Percentiles rank a stretch among this genome's conserved stretches.
Evolutionary conservation across 2,329 filamentous ascomycete genomes (phyloP).

Genomic region (Tolypocladium inflatum): DNA sequence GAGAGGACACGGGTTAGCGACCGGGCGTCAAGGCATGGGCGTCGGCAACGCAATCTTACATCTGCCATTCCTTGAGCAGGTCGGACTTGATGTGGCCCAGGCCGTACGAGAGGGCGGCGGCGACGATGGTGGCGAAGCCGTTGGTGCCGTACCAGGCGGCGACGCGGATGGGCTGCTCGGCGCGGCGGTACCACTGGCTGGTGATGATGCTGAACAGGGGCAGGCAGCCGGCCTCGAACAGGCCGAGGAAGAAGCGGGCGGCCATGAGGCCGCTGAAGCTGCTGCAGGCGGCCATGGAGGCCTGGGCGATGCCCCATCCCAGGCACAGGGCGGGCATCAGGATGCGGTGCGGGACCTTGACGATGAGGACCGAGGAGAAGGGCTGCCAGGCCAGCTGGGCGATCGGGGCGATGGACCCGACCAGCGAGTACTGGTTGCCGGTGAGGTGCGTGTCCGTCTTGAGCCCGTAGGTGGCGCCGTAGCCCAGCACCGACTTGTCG

Average conservation of each 20-base stretch:
- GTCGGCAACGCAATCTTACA: constrained; percentile 3
- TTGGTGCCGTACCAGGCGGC: constrained; percentile 60
- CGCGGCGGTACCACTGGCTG: constrained; percentile 35
- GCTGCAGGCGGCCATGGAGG: constrained; percentile 35
- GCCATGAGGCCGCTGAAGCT: constrained; percentile 38
- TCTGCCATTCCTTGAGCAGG: constrained; percentile 12
- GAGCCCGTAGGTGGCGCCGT: constrained; percentile 47
- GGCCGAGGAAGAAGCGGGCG: constrained; percentile 36
- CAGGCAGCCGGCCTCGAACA: constrained; percentile 42
- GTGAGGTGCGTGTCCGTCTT: constrained; percentile 37
- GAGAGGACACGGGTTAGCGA: not conserved
- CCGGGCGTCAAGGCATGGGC: not conserved
- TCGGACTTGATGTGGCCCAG: constrained; percentile 39
- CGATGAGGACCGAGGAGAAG: constrained; percentile 49
- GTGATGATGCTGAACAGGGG: constrained; percentile 38
- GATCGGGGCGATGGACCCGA: constrained; percentile 48
- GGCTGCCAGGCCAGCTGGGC: constrained; percentile 53
- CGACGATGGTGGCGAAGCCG: constrained; percentile 46
- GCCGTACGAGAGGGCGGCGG: constrained; percentile 45
- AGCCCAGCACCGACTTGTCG: constrained; percentile 50
- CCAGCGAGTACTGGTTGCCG: constrained; percentile 45
- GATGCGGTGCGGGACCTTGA: constrained; percentile 49
- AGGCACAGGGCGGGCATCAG: constrained; percentile 42
- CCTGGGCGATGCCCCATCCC: constrained; percentile 33
- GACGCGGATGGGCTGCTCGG: constrained; percentile 53